Conservation (phyloP, 2,329 filamentous ascomycete species). For the Penicillium sp. region DNA sequence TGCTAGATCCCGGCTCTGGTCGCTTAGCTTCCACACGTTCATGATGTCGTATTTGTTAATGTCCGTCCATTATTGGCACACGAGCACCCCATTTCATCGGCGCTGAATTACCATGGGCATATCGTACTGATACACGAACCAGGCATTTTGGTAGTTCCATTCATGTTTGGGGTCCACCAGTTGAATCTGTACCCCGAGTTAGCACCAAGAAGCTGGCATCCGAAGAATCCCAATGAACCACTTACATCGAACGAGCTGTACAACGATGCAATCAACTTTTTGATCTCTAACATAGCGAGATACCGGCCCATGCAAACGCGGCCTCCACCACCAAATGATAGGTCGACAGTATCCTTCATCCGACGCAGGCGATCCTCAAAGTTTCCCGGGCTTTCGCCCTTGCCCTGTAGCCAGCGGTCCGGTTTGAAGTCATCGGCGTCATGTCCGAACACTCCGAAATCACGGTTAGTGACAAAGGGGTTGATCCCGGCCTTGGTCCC, state of each 20-base stretch:
- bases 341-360: constrained; percentile 39
- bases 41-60: neutral
- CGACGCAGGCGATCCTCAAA: constrained; percentile 33
- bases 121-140: constrained; percentile 59
- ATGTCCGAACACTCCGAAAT: constrained; percentile 43
- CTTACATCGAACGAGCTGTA: constrained; percentile 20
- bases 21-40: neutral
- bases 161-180: constrained; percentile 50
- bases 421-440: constrained; percentile 48
- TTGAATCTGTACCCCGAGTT: constrained; percentile 48
- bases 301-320: constrained; percentile 57
- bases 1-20: neutral
- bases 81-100: neutral
- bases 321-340: constrained; percentile 52
- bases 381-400: constrained; percentile 31
- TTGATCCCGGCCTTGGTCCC: constrained; percentile 37
- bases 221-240: neutral
- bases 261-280: constrained; percentile 57
- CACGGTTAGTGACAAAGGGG: constrained; percentile 35
- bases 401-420: constrained; percentile 47
- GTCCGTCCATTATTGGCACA: too few species aligned
- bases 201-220: neutral
- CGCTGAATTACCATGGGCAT: constrained; percentile 44
- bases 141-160: constrained; percentile 55
- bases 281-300: constrained; percentile 56